Conservation (phyloP, 345 rosid genomes). For the Hypericum perforatum region DNA sequence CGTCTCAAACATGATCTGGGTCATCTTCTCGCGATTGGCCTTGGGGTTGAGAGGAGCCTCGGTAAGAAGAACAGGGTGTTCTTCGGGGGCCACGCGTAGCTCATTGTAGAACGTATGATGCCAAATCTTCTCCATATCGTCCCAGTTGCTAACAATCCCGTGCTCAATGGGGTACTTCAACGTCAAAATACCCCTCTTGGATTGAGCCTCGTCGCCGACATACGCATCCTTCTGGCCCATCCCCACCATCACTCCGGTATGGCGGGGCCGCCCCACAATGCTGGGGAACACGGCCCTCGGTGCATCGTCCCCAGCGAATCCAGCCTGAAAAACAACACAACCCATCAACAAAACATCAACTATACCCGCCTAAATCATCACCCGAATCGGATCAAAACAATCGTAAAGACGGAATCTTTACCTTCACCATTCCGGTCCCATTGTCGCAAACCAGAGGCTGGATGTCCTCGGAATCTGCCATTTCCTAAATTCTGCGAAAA, state of each 20-base stretch:
- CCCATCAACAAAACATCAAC: background rate
- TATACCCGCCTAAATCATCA: background rate
- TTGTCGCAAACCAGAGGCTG: conserved; percentile 6
- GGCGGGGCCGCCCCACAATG: conserved; percentile 4
- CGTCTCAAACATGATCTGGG: conserved; percentile 3
- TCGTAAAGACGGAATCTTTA: background rate
- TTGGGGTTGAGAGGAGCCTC: conserved; percentile 6
- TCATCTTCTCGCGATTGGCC: conserved; percentile 7
- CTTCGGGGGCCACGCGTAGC: conserved; percentile 4
- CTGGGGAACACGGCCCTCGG: conserved; percentile 5
- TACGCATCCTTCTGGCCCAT: conserved; percentile 5
- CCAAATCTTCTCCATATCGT: conserved; percentile 5
- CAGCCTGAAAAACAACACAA: background rate
- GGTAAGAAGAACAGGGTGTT: conserved; percentile 3
- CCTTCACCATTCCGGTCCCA: conserved; percentile 6
- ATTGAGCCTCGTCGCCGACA: conserved; percentile 5
- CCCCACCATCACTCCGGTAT: conserved; percentile 2
- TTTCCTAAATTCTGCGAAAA: background rate
- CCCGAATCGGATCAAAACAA: background rate
- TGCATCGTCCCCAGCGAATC: conserved; percentile 2
- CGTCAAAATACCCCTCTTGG: conserved; percentile 4
- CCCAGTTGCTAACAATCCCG: conserved; percentile 1
- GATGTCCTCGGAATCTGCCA: conserved; percentile 5
- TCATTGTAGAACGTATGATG: conserved; percentile 7
- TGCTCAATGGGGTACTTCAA: conserved; percentile 5